These are phyloP conservation scores for Boletus rufocinnamomeus DNA, from an alignment of 768 basidiomycete genomes.

Conservation along the genomic window DNA sequence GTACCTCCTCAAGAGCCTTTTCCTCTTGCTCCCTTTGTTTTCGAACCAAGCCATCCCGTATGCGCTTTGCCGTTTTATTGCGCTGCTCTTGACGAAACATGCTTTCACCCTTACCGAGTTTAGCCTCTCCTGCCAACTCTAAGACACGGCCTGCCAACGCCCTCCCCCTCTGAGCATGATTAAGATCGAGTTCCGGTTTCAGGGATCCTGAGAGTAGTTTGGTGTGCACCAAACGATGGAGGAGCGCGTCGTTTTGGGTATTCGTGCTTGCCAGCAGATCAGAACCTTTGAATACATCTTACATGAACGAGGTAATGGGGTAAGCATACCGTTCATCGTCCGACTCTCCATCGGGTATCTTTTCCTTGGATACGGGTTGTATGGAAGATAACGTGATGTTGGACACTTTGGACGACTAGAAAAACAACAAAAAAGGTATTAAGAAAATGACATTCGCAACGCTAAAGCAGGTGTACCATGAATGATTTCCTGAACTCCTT, in stretches of 20 bases:
- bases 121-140: slow-evolving; percentile 67
- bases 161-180: slow-evolving; percentile 68
- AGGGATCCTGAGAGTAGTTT: slow-evolving; percentile 75
- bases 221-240: slow-evolving; percentile 81
- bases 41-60: slow-evolving; percentile 66
- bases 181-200: slow-evolving; percentile 58
- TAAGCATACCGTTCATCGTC: slow-evolving; percentile 56
- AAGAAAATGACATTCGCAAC: slow-evolving; percentile 1
- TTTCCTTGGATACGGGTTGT: slow-evolving; percentile 17
- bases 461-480: slow-evolving; percentile 54
- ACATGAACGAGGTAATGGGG: neutral
- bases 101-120: slow-evolving; percentile 75
- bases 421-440: slow-evolving; percentile 7
- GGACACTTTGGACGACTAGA: slow-evolving; percentile 76
- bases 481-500: slow-evolving; percentile 64
- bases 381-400: slow-evolving; percentile 45
- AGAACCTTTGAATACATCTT: neutral
- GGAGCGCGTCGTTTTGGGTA: slow-evolving; percentile 71
- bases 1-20: slow-evolving; percentile 68
- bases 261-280: slow-evolving; percentile 54
- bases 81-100: slow-evolving; percentile 60
- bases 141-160: slow-evolving; percentile 77
- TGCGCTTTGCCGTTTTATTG: slow-evolving; percentile 68
- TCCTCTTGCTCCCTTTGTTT: slow-evolving; percentile 61
- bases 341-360: slow-evolving; percentile 39